A percentile compares a stretch with the other conserved stretches of the same genome.
phyloP scores from a whole-genome alignment of 306 rosid genomes.

The Quercus bicolor region DNA sequence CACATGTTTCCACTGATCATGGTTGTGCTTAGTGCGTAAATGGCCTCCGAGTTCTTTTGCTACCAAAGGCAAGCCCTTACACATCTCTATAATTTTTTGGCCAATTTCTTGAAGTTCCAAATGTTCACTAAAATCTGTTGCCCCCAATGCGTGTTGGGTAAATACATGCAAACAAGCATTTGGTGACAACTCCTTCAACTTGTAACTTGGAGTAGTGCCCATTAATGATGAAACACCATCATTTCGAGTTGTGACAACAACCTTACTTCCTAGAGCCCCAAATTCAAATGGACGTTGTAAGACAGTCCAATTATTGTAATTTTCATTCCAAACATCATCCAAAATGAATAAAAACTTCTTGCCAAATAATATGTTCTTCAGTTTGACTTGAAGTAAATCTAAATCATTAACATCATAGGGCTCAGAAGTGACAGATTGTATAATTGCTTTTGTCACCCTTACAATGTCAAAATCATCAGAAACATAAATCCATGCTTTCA shows the following conservation, averaged over 20 bases:
- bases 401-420: neutral
- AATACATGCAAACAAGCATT: neutral
- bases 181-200: neutral
- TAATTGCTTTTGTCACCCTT: neutral
- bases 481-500: too few relatives aligned
- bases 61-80: neutral
- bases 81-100: too few relatives aligned
- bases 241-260: constrained; percentile 5
- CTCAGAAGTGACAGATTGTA: neutral
- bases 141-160: neutral
- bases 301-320: neutral
- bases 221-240: neutral
- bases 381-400: neutral
- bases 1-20: neutral
- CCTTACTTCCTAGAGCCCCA: neutral
- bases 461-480: too few relatives aligned
- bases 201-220: neutral
- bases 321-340: neutral
- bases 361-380: neutral
- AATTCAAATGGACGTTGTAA: neutral
- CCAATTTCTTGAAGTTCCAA: too few relatives aligned
- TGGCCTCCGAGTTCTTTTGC: neutral
- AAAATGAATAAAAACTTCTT: neutral
- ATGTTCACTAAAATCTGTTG: too few relatives aligned
- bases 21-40: neutral